Conservation (phyloP, 495 filamentous ascomycete species). For the Penicillium chermesinum region DNA sequence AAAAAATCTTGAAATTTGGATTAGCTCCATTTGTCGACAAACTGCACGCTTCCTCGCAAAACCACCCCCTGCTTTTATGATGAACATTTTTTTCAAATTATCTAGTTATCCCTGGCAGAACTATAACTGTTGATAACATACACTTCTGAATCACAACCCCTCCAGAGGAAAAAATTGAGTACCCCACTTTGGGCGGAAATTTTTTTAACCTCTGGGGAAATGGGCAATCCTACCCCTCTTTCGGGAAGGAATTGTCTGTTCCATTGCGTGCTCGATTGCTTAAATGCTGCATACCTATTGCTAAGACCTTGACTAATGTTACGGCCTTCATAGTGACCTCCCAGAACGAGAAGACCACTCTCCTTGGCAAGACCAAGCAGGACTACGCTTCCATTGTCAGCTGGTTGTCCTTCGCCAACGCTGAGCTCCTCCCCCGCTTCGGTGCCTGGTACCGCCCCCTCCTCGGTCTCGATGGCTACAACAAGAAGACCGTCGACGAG, state of each 20-base stretch:
- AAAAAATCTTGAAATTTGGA: slow-evolving; percentile 1
- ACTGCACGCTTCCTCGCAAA: slow-evolving; percentile 1
- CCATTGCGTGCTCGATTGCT: slow-evolving; percentile 15
- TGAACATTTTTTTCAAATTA: slow-evolving; percentile 68
- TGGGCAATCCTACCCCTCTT: slow-evolving; percentile 2
- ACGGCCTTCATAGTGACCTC: slow-evolving; percentile 71
- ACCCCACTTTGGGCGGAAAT: slow-evolving; percentile 30
- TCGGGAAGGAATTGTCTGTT: neutral
- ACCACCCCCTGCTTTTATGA: slow-evolving; percentile 51
- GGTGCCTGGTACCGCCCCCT: slow-evolving; percentile 88
- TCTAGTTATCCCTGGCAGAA: slow-evolving; percentile 99
- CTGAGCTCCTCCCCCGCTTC: slow-evolving; percentile 70
- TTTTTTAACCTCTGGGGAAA: slow-evolving; percentile 15
- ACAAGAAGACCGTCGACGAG: slow-evolving; percentile 95
- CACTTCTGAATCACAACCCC: slow-evolving; percentile 53
- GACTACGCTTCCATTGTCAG: slow-evolving; percentile 97
- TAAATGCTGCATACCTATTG: slow-evolving; percentile 10
- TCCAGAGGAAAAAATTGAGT: slow-evolving; percentile 21
- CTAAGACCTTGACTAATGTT: slow-evolving; percentile 23
- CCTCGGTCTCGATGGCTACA: slow-evolving; percentile 76
- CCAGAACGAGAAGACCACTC: slow-evolving; percentile 99
- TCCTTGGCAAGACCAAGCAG: slow-evolving; percentile 99
- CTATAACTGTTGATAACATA: slow-evolving; percentile 68
- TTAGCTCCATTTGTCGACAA: slow-evolving; percentile 6
- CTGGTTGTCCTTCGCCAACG: slow-evolving; percentile 93